Base-by-base conservation (phyloP, 1,284 basidiomycete genomes). In the Lentinula novae-zelandiae region DNA sequence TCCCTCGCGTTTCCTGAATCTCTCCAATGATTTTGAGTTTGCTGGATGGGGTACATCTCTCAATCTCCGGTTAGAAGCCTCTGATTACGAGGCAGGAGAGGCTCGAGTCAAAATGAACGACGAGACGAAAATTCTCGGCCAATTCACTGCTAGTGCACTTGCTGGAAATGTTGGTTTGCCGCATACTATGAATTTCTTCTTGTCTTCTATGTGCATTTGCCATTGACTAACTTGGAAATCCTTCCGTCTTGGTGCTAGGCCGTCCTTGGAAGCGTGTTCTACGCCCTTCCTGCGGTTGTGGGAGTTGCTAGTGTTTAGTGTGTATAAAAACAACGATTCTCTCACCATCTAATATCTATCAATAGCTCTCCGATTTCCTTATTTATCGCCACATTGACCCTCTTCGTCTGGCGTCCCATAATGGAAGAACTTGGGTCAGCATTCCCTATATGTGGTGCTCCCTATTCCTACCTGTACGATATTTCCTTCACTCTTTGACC, bases 361-460 rank as follows among this genome's bases (percentile, higher is more conserved):
- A 48, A 2, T 62, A 88, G 86, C 65, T 89, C 89, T 4, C 89
- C 89, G 0, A 79, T 90, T 38, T 84, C 86, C 17, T 71, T 90
- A 49, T 76, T 87, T 42, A 68, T 85, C 34, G 84, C 87, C 0
- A 82, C 83, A 0, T 68, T 85, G 17, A 77, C 85, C 1, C 68
- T 89, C 2, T 85, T 86, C 65, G 68, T 90, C 22, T 90, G 86
- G 83, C 80, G 86, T 20, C 89, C 88, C 3, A 78, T 90, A 49
- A 84, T 90, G 81, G 77, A 83, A 64, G 89, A 90, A 67, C 71
- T 90, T 7, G 85, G 79, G 0, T 82, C 83, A 8, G 86, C 88
- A 2, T 72, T 90, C 4, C 86, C 84, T 2, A 78, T 87, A 31
- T 83, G 78, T 59, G 89, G 89, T 0, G 85, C 85, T n/a, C 87